Base-by-base conservation (phyloP, 2,329 filamentous ascomycete species). In the Pseudogymnoascus sp. region DNA sequence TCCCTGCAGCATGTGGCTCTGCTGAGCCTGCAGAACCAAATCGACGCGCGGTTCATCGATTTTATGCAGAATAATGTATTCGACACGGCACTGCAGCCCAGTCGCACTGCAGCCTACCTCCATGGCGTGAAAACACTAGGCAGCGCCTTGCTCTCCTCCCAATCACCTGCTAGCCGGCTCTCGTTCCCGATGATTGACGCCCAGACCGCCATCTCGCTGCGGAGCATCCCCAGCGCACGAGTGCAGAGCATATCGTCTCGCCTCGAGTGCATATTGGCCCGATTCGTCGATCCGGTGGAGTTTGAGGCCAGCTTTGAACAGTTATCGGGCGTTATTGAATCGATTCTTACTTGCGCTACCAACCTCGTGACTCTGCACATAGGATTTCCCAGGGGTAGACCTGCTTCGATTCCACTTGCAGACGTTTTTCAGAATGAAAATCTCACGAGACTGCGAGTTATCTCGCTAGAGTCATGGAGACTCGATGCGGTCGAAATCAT, bases 391-490 rank as follows among this genome's bases (percentile, higher is more conserved):
- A 79, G 81, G 6, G 78, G 82, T 63, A 72, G 77, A 16, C 85
- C 85, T 0, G 73, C 88, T 2, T 80, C 79, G 21, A 72, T 88
- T 19, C 77, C 78, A 4, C 77, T 89, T 2, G 82, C 86, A 64
- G 78, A 81, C 5, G 77, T 89, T 24, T 88, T 89, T 70, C 85
- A 88, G 68, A 75, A 82, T 63, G 78, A 86, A 6, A 78, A 78
- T 47, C 88, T 85, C 84, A 79, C 82, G 13, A 82, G 81, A 35
- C 75, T 89, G 4, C 78, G 83, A 35, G 84, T 85, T 1, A 82
- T 89, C 63, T 86, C 86, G 1, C 81, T 89, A 21, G 84, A 87
- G 67, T 81, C 83, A 13, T 89, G 86, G 86, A 79, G 80, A 44
- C 73, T 89, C 3, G 75, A 81, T 53, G 80, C 82, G 1, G 77